Percentiles rank a stretch among this genome's conserved stretches.
Conservation (phyloP, 2,329 filamentous ascomycete genomes). For the Penicillium sp. region DNA sequence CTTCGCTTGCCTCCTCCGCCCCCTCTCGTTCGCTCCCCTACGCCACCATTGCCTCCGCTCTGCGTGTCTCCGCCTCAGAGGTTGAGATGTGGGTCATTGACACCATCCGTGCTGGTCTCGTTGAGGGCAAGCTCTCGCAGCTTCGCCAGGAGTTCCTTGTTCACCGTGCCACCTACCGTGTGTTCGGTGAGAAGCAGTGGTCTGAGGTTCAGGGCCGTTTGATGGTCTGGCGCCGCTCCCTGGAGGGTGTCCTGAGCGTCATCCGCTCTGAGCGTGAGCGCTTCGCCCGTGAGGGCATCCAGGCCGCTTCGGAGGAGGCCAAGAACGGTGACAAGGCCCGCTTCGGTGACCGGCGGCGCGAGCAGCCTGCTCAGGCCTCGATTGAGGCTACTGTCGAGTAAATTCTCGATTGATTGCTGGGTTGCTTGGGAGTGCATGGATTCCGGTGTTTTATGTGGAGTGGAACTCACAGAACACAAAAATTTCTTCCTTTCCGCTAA, state of each 20-base stretch:
- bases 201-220: slow-evolving; percentile 86
- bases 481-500: slow-evolving; percentile 19
- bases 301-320: slow-evolving; percentile 55
- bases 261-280: slow-evolving; percentile 79
- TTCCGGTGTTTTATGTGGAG: slow-evolving; percentile 22
- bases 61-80: slow-evolving; percentile 78
- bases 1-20: slow-evolving; percentile 80
- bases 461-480: slow-evolving; percentile 22
- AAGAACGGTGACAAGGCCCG: slow-evolving; percentile 31
- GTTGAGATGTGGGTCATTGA: slow-evolving; percentile 99
- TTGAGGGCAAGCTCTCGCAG: slow-evolving; percentile 95
- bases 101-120: slow-evolving; percentile 89
- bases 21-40: slow-evolving; percentile 88
- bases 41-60: slow-evolving; percentile 74
- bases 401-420: slow-evolving; percentile 4
- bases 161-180: slow-evolving; percentile 92
- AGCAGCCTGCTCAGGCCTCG: slow-evolving; percentile 28
- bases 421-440: slow-evolving; percentile 19
- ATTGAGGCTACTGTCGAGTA: slow-evolving; percentile 36
- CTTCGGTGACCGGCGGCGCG: slow-evolving; percentile 34
- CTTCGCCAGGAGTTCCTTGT: slow-evolving; percentile 90
- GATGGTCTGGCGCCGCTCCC: slow-evolving; percentile 84
- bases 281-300: slow-evolving; percentile 65
- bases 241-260: slow-evolving; percentile 74
- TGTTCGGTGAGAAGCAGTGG: slow-evolving; percentile 98